A percentile compares a stretch with the other conserved stretches of the same genome.
Evolutionary conservation across 225 moss, liverwort and hornwort genomes (phyloP).

Genomic region (Antitrichia curtipendula): DNA sequence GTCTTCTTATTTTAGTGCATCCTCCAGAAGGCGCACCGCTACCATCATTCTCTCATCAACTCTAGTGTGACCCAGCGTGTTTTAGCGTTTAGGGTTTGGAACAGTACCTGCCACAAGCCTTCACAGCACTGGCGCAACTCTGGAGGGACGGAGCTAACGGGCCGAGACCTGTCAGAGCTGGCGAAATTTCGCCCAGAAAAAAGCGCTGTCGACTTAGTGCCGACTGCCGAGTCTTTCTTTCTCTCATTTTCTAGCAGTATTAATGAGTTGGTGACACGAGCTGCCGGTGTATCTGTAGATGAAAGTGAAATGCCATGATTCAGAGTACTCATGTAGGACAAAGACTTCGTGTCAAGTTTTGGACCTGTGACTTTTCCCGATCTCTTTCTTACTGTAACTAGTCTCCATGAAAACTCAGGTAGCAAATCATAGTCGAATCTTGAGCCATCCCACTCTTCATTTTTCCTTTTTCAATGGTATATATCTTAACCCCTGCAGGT

Average conservation of each 20-base stretch:
- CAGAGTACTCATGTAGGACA: neutral
- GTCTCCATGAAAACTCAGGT: neutral
- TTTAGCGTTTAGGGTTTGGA: neutral
- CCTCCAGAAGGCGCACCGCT: conserved; percentile 72
- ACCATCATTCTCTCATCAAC: conserved; percentile 82
- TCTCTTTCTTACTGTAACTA: neutral
- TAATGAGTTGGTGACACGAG: neutral
- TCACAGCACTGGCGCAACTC: neutral
- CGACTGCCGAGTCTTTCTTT: neutral
- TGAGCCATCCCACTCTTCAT: neutral
- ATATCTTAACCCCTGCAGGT: neutral
- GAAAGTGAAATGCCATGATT: neutral
- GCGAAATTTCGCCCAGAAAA: neutral
- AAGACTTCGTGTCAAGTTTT: neutral
- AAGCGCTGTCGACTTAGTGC: neutral
- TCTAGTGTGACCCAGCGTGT: neutral
- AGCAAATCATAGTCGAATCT: neutral
- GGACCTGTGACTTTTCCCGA: neutral
- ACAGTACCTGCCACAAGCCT: neutral
- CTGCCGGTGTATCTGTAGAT: neutral
- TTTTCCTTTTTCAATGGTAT: neutral
- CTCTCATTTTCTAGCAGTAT: neutral
- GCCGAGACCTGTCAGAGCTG: neutral
- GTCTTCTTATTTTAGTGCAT: conserved; percentile 55
- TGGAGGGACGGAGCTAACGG: neutral